These are phyloP conservation scores for Trichomonas tenax DNA, from an alignment of 208 protist genomes.

Conservation along the genomic window DNA sequence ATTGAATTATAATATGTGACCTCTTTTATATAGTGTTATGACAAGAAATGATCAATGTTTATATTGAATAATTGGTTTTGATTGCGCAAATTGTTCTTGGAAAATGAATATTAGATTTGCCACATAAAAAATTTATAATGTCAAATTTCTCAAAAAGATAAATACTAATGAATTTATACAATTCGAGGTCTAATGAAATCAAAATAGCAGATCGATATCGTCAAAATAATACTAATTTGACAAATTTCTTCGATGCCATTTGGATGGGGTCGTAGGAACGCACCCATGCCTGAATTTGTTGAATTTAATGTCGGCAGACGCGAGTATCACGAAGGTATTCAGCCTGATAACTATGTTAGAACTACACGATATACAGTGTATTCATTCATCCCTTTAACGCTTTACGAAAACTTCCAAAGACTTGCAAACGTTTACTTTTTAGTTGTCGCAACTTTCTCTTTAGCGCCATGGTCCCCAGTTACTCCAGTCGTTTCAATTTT, in stretches of 20 bases:
- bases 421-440: constrained; percentile 28
- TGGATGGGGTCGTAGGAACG: background rate
- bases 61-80: too few species aligned
- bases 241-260: background rate
- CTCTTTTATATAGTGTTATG: too few species aligned
- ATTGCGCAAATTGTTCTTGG: too few species aligned
- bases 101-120: too few species aligned
- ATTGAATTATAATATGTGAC: too few species aligned
- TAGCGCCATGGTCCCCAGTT: background rate
- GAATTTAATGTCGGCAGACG: background rate
- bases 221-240: too few species aligned
- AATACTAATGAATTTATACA: too few species aligned
- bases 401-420: constrained; percentile 37
- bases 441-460: background rate
- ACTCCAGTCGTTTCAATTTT: constrained; percentile 13
- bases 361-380: background rate
- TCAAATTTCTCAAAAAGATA: too few species aligned
- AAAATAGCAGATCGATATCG: too few species aligned
- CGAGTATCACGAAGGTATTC: background rate
- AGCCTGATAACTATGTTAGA: constrained; percentile 2
- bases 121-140: too few species aligned
- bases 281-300: background rate
- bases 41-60: too few species aligned
- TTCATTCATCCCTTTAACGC: background rate
- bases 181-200: too few species aligned